phyloP scores from a whole-genome alignment of 768 basidiomycete species.

The Chalciporus chontae region DNA sequence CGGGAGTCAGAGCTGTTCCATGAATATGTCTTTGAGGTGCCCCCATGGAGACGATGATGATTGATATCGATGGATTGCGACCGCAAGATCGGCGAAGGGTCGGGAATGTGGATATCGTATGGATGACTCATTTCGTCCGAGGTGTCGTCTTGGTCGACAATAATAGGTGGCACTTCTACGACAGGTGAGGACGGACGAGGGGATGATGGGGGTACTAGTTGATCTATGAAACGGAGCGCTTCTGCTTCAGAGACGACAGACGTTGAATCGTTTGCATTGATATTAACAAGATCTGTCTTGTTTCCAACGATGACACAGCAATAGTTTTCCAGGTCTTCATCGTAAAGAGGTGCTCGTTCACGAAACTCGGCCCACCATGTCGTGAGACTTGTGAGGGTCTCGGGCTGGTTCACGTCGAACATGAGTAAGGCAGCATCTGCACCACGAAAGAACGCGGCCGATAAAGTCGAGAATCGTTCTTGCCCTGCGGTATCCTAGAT shows the following conservation, averaged over 20 bases:
- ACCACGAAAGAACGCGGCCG: constrained; percentile 80
- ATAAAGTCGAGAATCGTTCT: constrained; percentile 81
- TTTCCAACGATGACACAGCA: constrained; percentile 77
- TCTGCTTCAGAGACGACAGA: constrained; percentile 36
- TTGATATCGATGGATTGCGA: constrained; percentile 25
- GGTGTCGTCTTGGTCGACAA: constrained; percentile 7
- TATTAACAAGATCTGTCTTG: constrained; percentile 58
- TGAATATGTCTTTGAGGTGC: constrained; percentile 42
- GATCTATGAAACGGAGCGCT: constrained; percentile 52
- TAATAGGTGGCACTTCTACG: constrained; percentile 9
- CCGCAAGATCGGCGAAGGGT: constrained; percentile 21
- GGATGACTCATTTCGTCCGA: constrained; percentile 15
- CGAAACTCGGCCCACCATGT: constrained; percentile 84
- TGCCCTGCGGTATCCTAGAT: constrained; percentile 81
- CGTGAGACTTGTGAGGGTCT: constrained; percentile 53
- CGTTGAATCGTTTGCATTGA: constrained; percentile 11
- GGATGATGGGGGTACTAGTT: constrained; percentile 46
- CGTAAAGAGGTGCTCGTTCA: constrained; percentile 59
- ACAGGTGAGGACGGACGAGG: constrained; percentile 6
- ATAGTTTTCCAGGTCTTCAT: constrained; percentile 58
- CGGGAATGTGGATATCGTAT: constrained; percentile 5
- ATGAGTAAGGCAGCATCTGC: constrained; percentile 80
- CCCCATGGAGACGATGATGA: constrained; percentile 28
- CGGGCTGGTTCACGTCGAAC: constrained; percentile 71
- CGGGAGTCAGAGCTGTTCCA: constrained; percentile 36